Conservation (phyloP, 1,284 basidiomycete species). For the Malassezia equina region DNA sequence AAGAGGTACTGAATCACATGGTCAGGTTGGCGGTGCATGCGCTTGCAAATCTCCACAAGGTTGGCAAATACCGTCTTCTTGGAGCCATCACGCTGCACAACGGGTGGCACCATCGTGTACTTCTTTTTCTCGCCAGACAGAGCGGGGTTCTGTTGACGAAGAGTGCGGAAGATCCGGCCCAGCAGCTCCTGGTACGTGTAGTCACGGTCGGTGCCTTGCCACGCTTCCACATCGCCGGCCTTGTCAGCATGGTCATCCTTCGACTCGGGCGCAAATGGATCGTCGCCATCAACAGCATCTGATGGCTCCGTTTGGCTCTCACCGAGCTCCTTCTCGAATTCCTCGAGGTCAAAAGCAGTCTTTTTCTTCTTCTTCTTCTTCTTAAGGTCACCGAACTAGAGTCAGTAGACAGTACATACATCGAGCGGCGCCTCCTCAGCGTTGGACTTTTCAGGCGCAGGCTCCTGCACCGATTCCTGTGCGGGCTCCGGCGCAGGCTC, state of each 20-base stretch:
- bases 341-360: constrained; percentile 48
- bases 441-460: constrained; percentile 7
- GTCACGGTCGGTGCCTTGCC: constrained; percentile 80
- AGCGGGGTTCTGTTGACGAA: constrained; percentile 88
- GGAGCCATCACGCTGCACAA: constrained; percentile 81
- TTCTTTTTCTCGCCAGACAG: constrained; percentile 66
- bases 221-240: constrained; percentile 52
- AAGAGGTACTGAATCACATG: constrained; percentile 97
- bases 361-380: constrained; percentile 51
- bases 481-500: constrained; percentile 21
- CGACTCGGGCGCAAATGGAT: constrained; percentile 30
- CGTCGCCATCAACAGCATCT: constrained; percentile 49
- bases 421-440: constrained; percentile 29
- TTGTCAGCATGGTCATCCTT: constrained; percentile 21
- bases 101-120: constrained; percentile 96
- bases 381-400: constrained; percentile 53
- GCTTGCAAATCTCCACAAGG: constrained; percentile 91
- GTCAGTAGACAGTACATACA: constrained; percentile 24
- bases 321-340: constrained; percentile 48
- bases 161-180: constrained; percentile 76
- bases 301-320: constrained; percentile 54
- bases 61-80: constrained; percentile 97
- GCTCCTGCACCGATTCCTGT: constrained; percentile 22
- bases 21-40: constrained; percentile 98
- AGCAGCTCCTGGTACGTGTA: constrained; percentile 93